Evolutionary conservation across 139 green algal genomes (phyloP).

Genomic region (Chlamydomonas sp.): DNA sequence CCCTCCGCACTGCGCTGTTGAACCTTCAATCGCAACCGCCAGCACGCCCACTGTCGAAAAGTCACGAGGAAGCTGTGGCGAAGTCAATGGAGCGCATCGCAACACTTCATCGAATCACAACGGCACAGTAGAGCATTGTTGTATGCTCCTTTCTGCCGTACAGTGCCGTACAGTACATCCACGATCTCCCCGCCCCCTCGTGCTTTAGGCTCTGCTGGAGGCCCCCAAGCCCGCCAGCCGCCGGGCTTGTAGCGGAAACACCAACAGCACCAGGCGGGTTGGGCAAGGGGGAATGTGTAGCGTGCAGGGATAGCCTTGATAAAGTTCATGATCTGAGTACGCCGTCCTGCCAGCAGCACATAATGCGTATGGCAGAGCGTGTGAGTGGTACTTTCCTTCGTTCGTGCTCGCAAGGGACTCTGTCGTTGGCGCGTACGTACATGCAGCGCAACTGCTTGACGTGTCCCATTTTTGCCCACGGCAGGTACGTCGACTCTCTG

Average conservation of each 20-base stretch:
- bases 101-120: no score
- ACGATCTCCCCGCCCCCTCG: neutral
- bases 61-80: no score
- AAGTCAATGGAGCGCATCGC: no score
- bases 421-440: neutral
- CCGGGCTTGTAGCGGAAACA: neutral
- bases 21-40: no score
- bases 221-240: neutral
- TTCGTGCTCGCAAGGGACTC: neutral
- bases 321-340: neutral
- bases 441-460: neutral
- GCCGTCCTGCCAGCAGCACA: neutral
- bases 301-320: neutral
- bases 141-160: neutral
- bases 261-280: neutral
- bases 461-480: neutral
- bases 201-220: slow-evolving; percentile 10
- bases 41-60: no score
- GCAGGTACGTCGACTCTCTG: slow-evolving; percentile 21
- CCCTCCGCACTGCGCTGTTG: no score
- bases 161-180: neutral
- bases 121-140: no score
- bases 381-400: neutral
- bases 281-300: neutral
- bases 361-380: neutral